These are phyloP conservation scores for Blumeria graminis DNA, from an alignment of 2,329 filamentous ascomycete genomes.

Conservation along the genomic window DNA sequence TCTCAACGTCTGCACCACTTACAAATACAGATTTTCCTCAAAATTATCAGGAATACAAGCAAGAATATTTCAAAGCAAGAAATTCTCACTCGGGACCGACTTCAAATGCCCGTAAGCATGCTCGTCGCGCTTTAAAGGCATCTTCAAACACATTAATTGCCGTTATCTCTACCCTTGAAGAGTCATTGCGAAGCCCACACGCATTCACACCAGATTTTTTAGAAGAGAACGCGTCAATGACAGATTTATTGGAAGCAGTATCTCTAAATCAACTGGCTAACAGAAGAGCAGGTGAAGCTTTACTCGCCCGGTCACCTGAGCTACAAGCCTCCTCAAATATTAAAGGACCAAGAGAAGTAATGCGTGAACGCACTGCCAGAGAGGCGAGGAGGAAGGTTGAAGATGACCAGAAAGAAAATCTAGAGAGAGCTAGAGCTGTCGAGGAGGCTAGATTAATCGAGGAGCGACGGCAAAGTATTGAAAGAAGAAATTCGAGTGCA, in stretches of 20 bases:
- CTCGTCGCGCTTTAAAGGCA: slow-evolving; percentile 34
- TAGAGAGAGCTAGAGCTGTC: slow-evolving; percentile 24
- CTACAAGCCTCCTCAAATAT: slow-evolving; percentile 32
- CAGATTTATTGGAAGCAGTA: slow-evolving; percentile 37
- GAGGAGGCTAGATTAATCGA: slow-evolving; percentile 29
- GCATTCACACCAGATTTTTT: slow-evolving; percentile 61
- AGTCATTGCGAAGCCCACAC: slow-evolving; percentile 54
- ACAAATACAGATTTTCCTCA: slow-evolving; percentile 14
- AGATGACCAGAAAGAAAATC: slow-evolving; percentile 24
- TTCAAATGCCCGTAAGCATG: slow-evolving; percentile 14
- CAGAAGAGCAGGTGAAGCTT: slow-evolving; percentile 32
- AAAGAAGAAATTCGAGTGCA: slow-evolving; percentile 34
- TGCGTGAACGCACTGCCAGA: slow-evolving; percentile 61
- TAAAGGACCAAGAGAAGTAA: slow-evolving; percentile 69
- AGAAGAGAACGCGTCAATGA: slow-evolving; percentile 84
- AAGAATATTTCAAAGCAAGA: slow-evolving; percentile 10
- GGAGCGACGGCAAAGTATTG: slow-evolving; percentile 26
- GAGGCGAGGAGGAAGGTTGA: slow-evolving; percentile 40
- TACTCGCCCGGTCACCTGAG: slow-evolving; percentile 23
- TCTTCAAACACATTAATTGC: slow-evolving; percentile 71
- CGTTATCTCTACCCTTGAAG: slow-evolving; percentile 72
- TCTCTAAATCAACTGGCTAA: neutral
- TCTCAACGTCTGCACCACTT: slow-evolving; percentile 11
- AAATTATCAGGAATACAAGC: slow-evolving; percentile 11
- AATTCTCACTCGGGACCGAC: slow-evolving; percentile 6